These are phyloP conservation scores for Hymenoscyphus albidus DNA, from an alignment of 2,329 filamentous ascomycete species.

Conservation along the genomic window DNA sequence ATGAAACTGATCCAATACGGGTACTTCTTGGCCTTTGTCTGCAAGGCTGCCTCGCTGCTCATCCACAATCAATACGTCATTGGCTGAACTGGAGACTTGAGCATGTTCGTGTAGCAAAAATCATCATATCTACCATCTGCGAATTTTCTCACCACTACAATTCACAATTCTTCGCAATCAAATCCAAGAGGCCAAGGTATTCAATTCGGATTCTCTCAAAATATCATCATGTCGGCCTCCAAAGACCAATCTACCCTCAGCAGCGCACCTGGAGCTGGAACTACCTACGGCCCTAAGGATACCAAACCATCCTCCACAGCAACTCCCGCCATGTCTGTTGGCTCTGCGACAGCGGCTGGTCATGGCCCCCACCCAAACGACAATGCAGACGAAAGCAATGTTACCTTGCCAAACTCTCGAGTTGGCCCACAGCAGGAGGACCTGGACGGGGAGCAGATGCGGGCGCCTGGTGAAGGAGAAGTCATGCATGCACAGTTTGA, in stretches of 20 bases:
- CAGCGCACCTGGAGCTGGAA: constrained; percentile 23
- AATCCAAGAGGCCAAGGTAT: constrained; percentile 1
- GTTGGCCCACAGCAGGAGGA: constrained; percentile 33
- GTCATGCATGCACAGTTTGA: constrained; percentile 33
- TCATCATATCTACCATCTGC: neutral
- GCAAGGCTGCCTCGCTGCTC: neutral
- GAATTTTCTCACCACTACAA: too few relatives aligned
- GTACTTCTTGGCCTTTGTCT: constrained; percentile 2
- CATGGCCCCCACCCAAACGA: constrained; percentile 33
- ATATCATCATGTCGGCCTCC: constrained; percentile 30
- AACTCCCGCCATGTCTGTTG: constrained; percentile 28
- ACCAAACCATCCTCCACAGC: constrained; percentile 22
- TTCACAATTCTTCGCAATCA: neutral
- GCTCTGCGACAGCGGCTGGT: constrained; percentile 32
- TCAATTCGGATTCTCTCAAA: neutral
- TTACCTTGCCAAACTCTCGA: constrained; percentile 23
- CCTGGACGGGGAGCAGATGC: constrained; percentile 34
- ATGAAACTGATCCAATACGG: neutral
- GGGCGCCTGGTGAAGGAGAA: constrained; percentile 31
- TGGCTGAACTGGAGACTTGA: neutral
- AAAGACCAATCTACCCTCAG: constrained; percentile 32
- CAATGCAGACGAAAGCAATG: constrained; percentile 31
- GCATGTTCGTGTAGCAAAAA: neutral
- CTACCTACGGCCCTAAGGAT: constrained; percentile 29
- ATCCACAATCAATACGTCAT: constrained; percentile 14